phyloP scores from a whole-genome alignment of 2,329 filamentous ascomycete genomes.

The Fusarium sp. region DNA sequence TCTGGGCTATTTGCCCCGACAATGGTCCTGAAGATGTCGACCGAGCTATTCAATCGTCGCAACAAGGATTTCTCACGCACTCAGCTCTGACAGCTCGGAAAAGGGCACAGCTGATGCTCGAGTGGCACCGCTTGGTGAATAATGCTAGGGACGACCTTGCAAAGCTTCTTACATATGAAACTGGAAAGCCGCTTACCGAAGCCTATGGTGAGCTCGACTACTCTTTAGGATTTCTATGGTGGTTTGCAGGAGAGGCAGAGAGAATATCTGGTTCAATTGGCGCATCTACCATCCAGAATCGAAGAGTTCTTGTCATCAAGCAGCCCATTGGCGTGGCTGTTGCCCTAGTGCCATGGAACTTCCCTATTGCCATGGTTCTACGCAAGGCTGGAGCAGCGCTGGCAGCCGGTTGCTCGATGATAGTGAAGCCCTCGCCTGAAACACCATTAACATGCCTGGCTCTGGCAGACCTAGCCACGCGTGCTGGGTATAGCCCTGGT shows the following conservation, averaged over 20 bases:
- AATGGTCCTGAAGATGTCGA: background rate
- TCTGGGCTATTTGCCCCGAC: background rate
- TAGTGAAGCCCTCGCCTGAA: slow-evolving; percentile 78
- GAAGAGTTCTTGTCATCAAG: slow-evolving; percentile 78
- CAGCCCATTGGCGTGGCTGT: slow-evolving; percentile 53
- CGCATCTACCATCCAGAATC: slow-evolving; percentile 55
- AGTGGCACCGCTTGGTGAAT: slow-evolving; percentile 53
- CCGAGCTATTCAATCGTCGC: background rate
- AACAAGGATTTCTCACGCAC: background rate
- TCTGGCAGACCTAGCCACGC: slow-evolving; percentile 73
- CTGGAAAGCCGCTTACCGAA: slow-evolving; percentile 66
- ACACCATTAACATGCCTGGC: slow-evolving; percentile 79
- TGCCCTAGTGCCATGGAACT: slow-evolving; percentile 66
- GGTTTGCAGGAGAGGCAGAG: slow-evolving; percentile 65
- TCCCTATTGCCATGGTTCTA: slow-evolving; percentile 66
- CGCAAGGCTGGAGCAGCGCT: slow-evolving; percentile 66
- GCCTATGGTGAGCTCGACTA: slow-evolving; percentile 68
- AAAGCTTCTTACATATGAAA: slow-evolving; percentile 59
- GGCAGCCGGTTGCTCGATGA: slow-evolving; percentile 80
- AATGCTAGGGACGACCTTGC: slow-evolving; percentile 54
- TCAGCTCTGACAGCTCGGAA: slow-evolving; percentile 39
- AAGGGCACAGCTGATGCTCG: slow-evolving; percentile 49
- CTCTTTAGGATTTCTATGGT: slow-evolving; percentile 64
- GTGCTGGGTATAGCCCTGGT: slow-evolving; percentile 80
- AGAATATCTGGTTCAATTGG: slow-evolving; percentile 65